These are phyloP conservation scores for Haematococcus sp. DNA, from an alignment of 139 green algal species.

Conservation along the genomic window DNA sequence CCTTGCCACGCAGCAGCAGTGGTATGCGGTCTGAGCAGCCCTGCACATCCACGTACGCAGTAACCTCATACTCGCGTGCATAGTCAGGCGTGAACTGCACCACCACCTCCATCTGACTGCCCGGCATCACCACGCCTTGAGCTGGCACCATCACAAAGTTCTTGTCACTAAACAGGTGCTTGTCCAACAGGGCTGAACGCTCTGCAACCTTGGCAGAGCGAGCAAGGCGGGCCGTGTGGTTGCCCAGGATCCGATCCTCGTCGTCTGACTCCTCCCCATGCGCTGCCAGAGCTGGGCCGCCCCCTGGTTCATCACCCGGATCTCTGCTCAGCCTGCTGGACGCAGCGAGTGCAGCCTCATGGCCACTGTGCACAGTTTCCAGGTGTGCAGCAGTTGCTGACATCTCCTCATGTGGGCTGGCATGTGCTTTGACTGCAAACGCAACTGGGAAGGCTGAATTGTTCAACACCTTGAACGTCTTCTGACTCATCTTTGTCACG, in stretches of 20 bases:
- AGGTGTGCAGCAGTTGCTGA: not conserved
- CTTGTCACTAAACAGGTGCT: slow-evolving; percentile 41
- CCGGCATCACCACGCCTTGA: slow-evolving; percentile 58
- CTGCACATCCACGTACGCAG: slow-evolving; percentile 59
- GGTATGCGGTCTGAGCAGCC: slow-evolving; percentile 55
- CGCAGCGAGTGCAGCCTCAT: not conserved
- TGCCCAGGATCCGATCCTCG: slow-evolving; percentile 41
- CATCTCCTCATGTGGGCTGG: slow-evolving; percentile 10
- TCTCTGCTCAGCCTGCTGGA: not conserved
- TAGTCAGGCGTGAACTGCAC: slow-evolving; percentile 67
- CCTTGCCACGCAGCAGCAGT: slow-evolving; percentile 49
- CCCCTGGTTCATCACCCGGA: not conserved
- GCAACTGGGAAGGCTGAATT: slow-evolving; percentile 33
- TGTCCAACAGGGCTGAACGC: slow-evolving; percentile 25
- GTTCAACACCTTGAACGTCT: slow-evolving; percentile 62
- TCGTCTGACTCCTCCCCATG: slow-evolving; percentile 37
- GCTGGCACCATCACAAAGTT: slow-evolving; percentile 42
- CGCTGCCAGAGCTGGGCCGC: not conserved
- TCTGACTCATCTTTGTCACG: slow-evolving; percentile 65
- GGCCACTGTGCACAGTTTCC: not conserved
- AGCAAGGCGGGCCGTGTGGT: not conserved
- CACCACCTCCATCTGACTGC: slow-evolving; percentile 63
- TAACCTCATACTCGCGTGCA: slow-evolving; percentile 47
- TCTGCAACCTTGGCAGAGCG: slow-evolving; percentile 14
- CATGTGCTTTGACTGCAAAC: slow-evolving; percentile 46